Evolutionary conservation across 805 yeast genomes (phyloP).

Genomic region (Wickerhamiella allomyrinae): DNA sequence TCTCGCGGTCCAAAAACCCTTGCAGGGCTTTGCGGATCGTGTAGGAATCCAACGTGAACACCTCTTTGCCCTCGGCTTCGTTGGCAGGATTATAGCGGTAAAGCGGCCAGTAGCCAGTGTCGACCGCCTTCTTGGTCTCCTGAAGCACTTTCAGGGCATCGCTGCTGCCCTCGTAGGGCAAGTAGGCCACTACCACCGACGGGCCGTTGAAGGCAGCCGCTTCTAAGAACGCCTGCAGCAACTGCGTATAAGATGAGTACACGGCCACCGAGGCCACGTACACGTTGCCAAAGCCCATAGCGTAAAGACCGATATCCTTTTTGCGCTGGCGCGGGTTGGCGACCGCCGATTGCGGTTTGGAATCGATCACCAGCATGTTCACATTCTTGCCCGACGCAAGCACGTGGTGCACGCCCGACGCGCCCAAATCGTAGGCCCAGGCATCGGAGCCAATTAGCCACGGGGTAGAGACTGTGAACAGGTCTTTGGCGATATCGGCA

Average conservation of each 20-base stretch:
- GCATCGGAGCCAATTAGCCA: constrained; percentile 93
- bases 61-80: constrained; percentile 30
- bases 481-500: constrained; percentile 27
- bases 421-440: constrained; percentile 88
- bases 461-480: constrained; percentile 35
- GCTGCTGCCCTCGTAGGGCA: constrained; percentile 54
- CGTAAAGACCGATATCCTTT: constrained; percentile 86
- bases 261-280: constrained; percentile 92
- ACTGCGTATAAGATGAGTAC: constrained; percentile 86
- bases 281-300: constrained; percentile 80
- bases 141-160: constrained; percentile 64
- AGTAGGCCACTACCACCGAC: constrained; percentile 75
- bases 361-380: constrained; percentile 76
- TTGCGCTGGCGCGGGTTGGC: constrained; percentile 35
- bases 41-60: constrained; percentile 73
- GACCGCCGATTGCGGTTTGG: constrained; percentile 45
- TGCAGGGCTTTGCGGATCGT: constrained; percentile 61
- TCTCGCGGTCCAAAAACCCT: constrained; percentile 77
- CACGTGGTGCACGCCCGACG: constrained; percentile 80
- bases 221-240: constrained; percentile 74
- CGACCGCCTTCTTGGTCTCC: constrained; percentile 82
- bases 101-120: constrained; percentile 92
- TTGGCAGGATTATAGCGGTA: constrained; percentile 67
- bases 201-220: constrained; percentile 88
- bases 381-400: constrained; percentile 61